Base-by-base conservation (phyloP, 768 basidiomycete genomes). In the Russula foetens region DNA sequence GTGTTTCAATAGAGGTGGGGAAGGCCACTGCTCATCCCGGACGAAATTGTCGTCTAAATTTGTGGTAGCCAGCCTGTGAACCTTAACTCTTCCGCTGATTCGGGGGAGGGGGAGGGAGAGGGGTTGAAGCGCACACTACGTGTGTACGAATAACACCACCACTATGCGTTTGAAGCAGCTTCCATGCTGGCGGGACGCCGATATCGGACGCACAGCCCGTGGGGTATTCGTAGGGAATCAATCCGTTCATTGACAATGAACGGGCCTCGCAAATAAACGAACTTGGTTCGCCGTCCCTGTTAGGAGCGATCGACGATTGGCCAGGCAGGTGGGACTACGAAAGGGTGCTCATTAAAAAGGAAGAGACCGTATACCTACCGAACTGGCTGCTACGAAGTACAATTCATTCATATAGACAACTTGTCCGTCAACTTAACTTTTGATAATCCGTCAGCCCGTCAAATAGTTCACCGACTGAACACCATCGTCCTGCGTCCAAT, bases 151-250 rank as follows among this genome's bases (percentile, higher is more conserved):
- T 23, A 44, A 38, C 14, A 24, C 29, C 38, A 53, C 48, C 24
- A 24, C 26, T 33, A 47, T 46, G 44, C 26, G 14, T 26, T 26
- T 19, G 23, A 46, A 23, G n/a, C 35, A 46, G 21, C 44, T 59
- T 53, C 58, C 35, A 35, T 35, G 35, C 4, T 39, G 49, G 43
- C 11, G 43, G 51, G 56, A 38, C 31, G 43, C 50, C 48, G 50
- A 53, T 57, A 41, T 29, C 48, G 60, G 52, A 14, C 28, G 26
- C 45, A 48, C 21, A 24, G 53, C 46, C 56, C 59, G 53, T 50
- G 21, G 28, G 4, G n/a, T 21, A 26, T 52, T 38, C 28, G 17
- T 4, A 28, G 12, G 28, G 31, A 11, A 33, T 28, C 19, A 33
- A 31, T 24, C 35, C 14, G 9, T 12, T 7, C 9, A 35, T 41